These are phyloP conservation scores for Batrachochytrium dendrobatidis DNA, from an alignment of 371 early-diverging fungal genomes.

Conservation along the genomic window DNA sequence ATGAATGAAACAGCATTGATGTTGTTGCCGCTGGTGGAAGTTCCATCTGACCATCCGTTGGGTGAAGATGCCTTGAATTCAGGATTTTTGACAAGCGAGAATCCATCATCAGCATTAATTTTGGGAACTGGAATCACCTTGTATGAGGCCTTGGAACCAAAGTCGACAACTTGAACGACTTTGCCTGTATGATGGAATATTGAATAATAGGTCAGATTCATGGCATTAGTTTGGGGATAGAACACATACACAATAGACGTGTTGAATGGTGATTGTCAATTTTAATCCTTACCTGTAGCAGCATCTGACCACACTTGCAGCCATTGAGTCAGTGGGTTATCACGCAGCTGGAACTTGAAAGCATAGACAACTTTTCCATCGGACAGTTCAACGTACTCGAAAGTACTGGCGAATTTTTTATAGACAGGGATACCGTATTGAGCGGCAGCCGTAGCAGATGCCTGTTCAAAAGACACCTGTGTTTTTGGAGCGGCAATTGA, in stretches of 20 bases:
- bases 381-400: conserved; percentile 7
- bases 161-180: conserved; percentile 7
- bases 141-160: conserved; percentile 5
- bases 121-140: conserved; percentile 7
- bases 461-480: neutral
- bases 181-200: too few relatives aligned
- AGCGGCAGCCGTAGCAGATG: neutral
- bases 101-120: conserved; percentile 4
- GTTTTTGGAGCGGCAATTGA: neutral
- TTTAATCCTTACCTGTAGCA: too few relatives aligned
- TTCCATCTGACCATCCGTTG: conserved; percentile 3
- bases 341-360: too few relatives aligned
- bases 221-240: too few relatives aligned
- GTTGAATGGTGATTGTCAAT: too few relatives aligned
- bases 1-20: too few relatives aligned
- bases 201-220: too few relatives aligned
- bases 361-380: conserved; percentile 14
- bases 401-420: neutral
- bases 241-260: too few relatives aligned
- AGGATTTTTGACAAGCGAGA: conserved; percentile 2
- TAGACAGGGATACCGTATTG: neutral
- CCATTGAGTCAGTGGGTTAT: too few relatives aligned
- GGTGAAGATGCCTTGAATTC: conserved; percentile 2
- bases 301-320: too few relatives aligned
- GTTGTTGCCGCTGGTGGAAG: neutral